These are phyloP conservation scores for Macrophomina phaseolina DNA, from an alignment of 2,329 filamentous ascomycete species.

Conservation along the genomic window DNA sequence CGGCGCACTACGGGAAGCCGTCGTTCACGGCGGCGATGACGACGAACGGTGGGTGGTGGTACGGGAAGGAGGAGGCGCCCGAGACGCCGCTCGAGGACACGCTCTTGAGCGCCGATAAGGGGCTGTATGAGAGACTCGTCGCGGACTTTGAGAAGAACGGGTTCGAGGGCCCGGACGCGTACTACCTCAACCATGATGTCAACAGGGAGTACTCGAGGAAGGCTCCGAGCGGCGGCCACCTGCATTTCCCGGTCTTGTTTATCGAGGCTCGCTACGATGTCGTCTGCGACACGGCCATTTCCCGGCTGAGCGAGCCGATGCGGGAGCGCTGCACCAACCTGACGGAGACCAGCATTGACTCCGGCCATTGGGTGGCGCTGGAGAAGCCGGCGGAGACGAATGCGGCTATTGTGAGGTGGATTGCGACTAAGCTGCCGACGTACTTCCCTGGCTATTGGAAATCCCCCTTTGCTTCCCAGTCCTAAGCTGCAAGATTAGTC, in stretches of 20 bases:
- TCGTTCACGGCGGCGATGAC: constrained; percentile 30
- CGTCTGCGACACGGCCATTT: constrained; percentile 44
- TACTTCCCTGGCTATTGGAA: constrained; percentile 10
- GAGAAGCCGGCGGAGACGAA: constrained; percentile 38
- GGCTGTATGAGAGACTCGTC: constrained; percentile 36
- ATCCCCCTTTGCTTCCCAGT: neutral
- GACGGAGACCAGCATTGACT: constrained; percentile 52
- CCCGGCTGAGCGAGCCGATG: constrained; percentile 36
- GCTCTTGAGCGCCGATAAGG: constrained; percentile 35
- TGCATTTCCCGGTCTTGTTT: constrained; percentile 46
- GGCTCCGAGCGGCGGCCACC: constrained; percentile 41
- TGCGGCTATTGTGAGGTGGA: constrained; percentile 36
- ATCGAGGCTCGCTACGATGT: constrained; percentile 49
- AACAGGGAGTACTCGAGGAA: constrained; percentile 51
- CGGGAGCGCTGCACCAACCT: constrained; percentile 37
- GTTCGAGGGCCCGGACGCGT: constrained; percentile 46
- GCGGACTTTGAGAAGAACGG: constrained; percentile 49
- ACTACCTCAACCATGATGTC: constrained; percentile 52
- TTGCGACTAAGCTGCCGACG: constrained; percentile 25
- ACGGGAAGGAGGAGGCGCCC: constrained; percentile 36
- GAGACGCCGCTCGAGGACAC: constrained; percentile 40
- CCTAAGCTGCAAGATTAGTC: neutral
- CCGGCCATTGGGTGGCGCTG: constrained; percentile 37
- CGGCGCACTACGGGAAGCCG: constrained; percentile 36
- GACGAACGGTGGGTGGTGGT: constrained; percentile 41